Conservation (phyloP, 2,329 filamentous ascomycete species). For the Colletotrichum chlorophyti region DNA sequence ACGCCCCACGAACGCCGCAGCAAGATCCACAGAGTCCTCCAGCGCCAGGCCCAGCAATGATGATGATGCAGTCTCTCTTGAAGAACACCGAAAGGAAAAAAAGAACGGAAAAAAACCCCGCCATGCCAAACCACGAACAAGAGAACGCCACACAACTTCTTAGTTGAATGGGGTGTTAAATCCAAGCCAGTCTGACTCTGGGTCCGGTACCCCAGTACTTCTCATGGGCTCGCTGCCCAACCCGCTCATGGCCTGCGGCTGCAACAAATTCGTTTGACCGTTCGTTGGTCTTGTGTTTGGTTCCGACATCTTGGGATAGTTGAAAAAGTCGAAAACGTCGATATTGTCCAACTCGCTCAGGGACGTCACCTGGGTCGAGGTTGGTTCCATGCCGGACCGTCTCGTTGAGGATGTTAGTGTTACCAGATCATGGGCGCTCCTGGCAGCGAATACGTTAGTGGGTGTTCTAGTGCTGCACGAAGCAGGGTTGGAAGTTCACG, state of each 20-base stretch:
- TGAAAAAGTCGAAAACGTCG: slow-evolving; percentile 54
- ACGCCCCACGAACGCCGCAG: slow-evolving; percentile 20
- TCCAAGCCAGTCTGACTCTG: slow-evolving; percentile 40
- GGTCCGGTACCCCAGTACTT: slow-evolving; percentile 35
- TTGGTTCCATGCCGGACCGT: slow-evolving; percentile 45
- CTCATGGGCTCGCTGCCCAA: slow-evolving; percentile 31
- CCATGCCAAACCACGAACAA: no score
- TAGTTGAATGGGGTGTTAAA: slow-evolving; percentile 27
- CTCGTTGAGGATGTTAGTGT: slow-evolving; percentile 43
- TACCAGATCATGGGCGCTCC: slow-evolving; percentile 47
- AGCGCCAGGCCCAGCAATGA: slow-evolving; percentile 6
- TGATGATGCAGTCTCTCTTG: background rate
- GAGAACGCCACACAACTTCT: no score
- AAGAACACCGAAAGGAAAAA: background rate
- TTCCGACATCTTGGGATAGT: slow-evolving; percentile 44
- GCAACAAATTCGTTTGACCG: slow-evolving; percentile 34
- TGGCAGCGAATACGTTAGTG: slow-evolving; percentile 30
- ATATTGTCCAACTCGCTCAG: slow-evolving; percentile 50
- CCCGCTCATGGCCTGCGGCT: slow-evolving; percentile 33
- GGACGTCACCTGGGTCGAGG: slow-evolving; percentile 45
- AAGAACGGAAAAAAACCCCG: background rate
- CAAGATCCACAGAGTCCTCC: slow-evolving; percentile 2
- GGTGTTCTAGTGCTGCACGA: no score
- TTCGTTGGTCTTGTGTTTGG: slow-evolving; percentile 17
- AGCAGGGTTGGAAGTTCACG: background rate